Evolutionary conservation across 1,139 yeast genomes (phyloP).

Genomic region (Chernovozyma aurita): DNA sequence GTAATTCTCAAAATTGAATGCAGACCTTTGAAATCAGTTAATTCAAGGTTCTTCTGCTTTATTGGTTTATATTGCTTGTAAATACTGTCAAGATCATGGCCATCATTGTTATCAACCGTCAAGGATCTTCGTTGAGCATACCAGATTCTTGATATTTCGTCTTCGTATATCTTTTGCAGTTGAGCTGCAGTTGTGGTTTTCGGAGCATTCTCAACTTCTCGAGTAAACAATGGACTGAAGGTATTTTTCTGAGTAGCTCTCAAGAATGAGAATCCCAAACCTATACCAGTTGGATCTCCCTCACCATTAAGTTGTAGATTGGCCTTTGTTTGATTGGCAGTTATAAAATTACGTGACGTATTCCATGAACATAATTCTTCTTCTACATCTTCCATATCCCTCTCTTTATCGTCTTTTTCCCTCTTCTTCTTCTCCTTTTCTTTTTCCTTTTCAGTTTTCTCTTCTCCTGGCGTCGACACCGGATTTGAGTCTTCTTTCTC

Average conservation of each 20-base stretch:
- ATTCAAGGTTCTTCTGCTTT: slow-evolving; percentile 27
- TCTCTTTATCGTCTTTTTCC: slow-evolving; percentile 22
- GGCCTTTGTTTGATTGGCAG: slow-evolving; percentile 94
- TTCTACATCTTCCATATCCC: slow-evolving; percentile 43
- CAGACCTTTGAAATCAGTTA: slow-evolving; percentile 13
- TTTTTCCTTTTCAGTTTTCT: slow-evolving; percentile 19
- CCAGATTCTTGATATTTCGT: slow-evolving; percentile 89
- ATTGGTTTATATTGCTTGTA: slow-evolving; percentile 39
- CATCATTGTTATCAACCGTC: slow-evolving; percentile 38
- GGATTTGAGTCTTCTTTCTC: slow-evolving; percentile 13
- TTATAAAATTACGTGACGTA: slow-evolving; percentile 80
- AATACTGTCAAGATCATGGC: slow-evolving; percentile 24
- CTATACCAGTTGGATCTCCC: slow-evolving; percentile 93
- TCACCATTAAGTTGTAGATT: slow-evolving; percentile 96
- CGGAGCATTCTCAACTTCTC: slow-evolving; percentile 41
- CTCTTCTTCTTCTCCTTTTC: slow-evolving; percentile 19
- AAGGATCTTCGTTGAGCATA: slow-evolving; percentile 72
- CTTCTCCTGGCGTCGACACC: slow-evolving; percentile 8
- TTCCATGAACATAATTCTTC: slow-evolving; percentile 96
- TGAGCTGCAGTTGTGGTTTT: slow-evolving; percentile 55
- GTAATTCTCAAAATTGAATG: slow-evolving; percentile 60
- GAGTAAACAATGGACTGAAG: slow-evolving; percentile 60
- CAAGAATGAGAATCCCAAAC: slow-evolving; percentile 85
- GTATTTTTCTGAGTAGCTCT: slow-evolving; percentile 96
- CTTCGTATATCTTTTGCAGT: slow-evolving; percentile 90